phyloP scores from a whole-genome alignment of 768 basidiomycete species.

The Cystofilobasidium macerans region DNA sequence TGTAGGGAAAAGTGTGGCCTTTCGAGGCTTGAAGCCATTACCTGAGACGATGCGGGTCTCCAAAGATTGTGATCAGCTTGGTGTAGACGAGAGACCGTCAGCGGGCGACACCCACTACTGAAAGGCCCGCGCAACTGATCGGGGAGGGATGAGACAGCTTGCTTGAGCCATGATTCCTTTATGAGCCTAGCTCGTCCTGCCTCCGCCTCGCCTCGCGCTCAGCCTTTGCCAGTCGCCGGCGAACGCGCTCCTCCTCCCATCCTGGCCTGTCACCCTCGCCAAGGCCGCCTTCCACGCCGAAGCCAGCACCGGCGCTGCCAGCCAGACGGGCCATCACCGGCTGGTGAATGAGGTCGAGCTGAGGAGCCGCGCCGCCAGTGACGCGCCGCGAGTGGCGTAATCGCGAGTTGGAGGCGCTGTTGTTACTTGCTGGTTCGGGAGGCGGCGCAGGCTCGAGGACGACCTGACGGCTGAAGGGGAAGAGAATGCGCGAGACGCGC shows the following conservation, averaged over 20 bases:
- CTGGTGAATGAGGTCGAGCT: constrained; percentile 1
- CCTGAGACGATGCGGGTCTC: too few relatives aligned
- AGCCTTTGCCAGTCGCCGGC: background rate
- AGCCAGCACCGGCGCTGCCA: constrained; percentile 5
- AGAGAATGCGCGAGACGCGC: constrained; percentile 5
- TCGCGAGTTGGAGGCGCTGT: background rate
- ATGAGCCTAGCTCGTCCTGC: background rate
- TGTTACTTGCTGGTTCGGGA: background rate
- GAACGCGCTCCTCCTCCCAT: background rate
- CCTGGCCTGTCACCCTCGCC: constrained; percentile 16
- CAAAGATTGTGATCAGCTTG: too few relatives aligned
- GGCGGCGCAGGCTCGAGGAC: background rate
- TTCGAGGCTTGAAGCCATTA: too few relatives aligned
- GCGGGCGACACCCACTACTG: too few relatives aligned
- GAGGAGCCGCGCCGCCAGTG: too few relatives aligned
- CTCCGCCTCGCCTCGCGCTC: background rate
- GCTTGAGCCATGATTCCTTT: background rate
- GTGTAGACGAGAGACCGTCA: too few relatives aligned
- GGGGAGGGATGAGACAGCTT: too few relatives aligned
- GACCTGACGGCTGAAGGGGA: background rate
- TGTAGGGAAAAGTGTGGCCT: too few relatives aligned
- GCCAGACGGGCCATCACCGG: constrained; percentile 8
- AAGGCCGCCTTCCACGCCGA: constrained; percentile 7
- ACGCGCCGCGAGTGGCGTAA: background rate
- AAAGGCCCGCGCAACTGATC: too few relatives aligned